Evolutionary conservation across 2,329 filamentous ascomycete species (phyloP), one percentile per base, ranked within the genome.

Genomic region (Tolypocladium cylindrosporum): DNA sequence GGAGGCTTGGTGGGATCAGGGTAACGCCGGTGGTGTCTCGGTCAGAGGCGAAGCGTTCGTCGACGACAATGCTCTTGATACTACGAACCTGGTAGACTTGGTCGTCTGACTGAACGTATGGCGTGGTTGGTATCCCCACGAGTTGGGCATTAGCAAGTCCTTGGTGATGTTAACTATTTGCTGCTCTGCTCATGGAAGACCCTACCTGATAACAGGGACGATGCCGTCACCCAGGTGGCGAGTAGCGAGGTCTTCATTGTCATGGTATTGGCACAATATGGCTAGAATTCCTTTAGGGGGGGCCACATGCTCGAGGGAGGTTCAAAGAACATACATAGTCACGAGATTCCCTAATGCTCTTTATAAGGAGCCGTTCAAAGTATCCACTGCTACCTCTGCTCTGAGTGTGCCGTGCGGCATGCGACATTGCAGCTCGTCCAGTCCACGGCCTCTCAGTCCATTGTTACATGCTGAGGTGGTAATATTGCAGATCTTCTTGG

Each of bases 1-100:
- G 63, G 2, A 82, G 67, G 0, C 74, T 79, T 1, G 79, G 79
- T 2, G 80, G 79, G 24, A 82, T 81, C 19, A 80, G 65, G 0
- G 79, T 82, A 60, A 76, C 70, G 27, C 80, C 80, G 10, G 68
- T 57, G 1, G 70, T 66, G 62, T 84, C 75, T 6, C 73, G 71
- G 1, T 66, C 59, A 7, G 75, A 61, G 1, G 74, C 70, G 64
- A 73, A 79, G 4, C 65, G 63, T 3, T 63, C 58, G 59, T 83
- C 75, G 11, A 84, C 74, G 14, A 79, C 63, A 54, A 83, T 73
- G 4, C 62, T 64, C 36, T 66, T 66, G 19, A 72, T 55, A 24
- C 59, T 58, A 5, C 59, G 62, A 50, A 73, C 62, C 0, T 63
- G 58, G 40, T 71, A 72, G 3, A 60, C 57, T n/a, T 65, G 66